Evolutionary conservation across 805 yeast genomes (phyloP), one percentile per base, ranked within the genome.

Genomic region (Debaryomyces tyrocola): DNA sequence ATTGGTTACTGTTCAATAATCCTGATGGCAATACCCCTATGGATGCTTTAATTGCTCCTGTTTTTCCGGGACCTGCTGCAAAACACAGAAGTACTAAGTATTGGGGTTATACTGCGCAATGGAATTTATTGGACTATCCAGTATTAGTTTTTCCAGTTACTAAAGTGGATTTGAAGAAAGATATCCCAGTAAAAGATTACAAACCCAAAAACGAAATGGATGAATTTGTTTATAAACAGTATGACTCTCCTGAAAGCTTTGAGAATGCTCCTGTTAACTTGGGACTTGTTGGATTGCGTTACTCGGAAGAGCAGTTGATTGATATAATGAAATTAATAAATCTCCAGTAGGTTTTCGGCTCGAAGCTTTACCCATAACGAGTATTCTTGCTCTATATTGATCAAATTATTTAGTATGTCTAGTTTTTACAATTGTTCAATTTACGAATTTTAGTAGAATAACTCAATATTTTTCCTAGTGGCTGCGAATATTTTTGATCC

Each of bases 51-150:
- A 44, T 54, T 40, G 57, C 58, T 12, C 58, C 58, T 6, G 58
- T 54, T 4, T 51, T 41, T 33, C 51, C 53, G 10, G 56, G 54
- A 10, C 51, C 51, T 10, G 52, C 60, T 5, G 41, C 52, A 14
- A 51, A 49, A 33, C 60, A 55, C 37, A 43, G 49, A 33, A 53
- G 56, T 11, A 56, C 55, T 7, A 53, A 50, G 20, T 57, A 57
- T 36, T 57, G 62, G 62, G 62, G 56, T 9, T 57, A 56, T 41
- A 54, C 56, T 10, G 41, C 51, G 33, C 52, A 50, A 34, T 57
- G 59, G 58, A 57, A 56, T 36, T 45, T 54, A 10, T 41, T 57
- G 24, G 61, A 56, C 40, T 52, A 52, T 29, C 61, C 59, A n/a
- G 53, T 46, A 3, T 14, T 55, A 7, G 56, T 52, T 3, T 47